Evolutionary conservation across 2,329 filamentous ascomycete species (phyloP).

Genomic region (Macrophomina pseudophaseolina): DNA sequence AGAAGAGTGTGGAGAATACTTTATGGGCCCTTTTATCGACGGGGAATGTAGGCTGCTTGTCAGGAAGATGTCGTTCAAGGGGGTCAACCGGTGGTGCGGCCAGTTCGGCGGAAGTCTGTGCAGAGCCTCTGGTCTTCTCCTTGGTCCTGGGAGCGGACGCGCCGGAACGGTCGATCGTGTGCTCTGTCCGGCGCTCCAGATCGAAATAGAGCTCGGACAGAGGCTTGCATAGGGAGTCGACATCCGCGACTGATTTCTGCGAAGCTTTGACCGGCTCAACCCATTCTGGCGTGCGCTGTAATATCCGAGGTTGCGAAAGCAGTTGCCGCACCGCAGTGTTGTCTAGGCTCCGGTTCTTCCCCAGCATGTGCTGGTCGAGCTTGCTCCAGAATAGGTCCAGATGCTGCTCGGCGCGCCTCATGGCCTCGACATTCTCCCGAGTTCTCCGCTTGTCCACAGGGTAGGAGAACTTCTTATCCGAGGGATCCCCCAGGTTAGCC

Average conservation of each 20-base stretch:
- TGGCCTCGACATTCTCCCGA: conserved; percentile 49
- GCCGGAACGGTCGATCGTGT: conserved; percentile 28
- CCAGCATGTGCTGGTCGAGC: conserved; percentile 36
- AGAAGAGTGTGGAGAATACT: conserved; percentile 53
- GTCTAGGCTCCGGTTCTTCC: conserved; percentile 7
- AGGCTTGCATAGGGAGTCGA: conserved; percentile 27
- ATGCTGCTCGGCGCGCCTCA: conserved; percentile 54
- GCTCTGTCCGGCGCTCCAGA: conserved; percentile 28
- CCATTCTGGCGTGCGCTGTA: conserved; percentile 59
- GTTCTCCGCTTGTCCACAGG: conserved; percentile 55
- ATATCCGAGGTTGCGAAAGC: conserved; percentile 37
- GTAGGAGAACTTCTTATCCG: conserved; percentile 52
- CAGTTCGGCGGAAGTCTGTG: not conserved
- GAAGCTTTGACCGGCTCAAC: conserved; percentile 38
- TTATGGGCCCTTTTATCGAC: conserved; percentile 48
- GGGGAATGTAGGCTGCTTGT: conserved; percentile 32
- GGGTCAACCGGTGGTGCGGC: conserved; percentile 4
- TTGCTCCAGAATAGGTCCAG: conserved; percentile 56
- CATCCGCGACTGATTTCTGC: not conserved
- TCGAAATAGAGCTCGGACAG: conserved; percentile 36
- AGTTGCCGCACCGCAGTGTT: conserved; percentile 32
- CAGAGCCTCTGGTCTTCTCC: conserved; percentile 33
- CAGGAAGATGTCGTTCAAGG: conserved; percentile 9
- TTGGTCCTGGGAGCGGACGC: conserved; percentile 33
- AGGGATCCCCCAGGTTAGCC: conserved; percentile 40